phyloP scores from a whole-genome alignment of 2,329 filamentous ascomycete species.

The Pseudogymnoascus sp. region DNA sequence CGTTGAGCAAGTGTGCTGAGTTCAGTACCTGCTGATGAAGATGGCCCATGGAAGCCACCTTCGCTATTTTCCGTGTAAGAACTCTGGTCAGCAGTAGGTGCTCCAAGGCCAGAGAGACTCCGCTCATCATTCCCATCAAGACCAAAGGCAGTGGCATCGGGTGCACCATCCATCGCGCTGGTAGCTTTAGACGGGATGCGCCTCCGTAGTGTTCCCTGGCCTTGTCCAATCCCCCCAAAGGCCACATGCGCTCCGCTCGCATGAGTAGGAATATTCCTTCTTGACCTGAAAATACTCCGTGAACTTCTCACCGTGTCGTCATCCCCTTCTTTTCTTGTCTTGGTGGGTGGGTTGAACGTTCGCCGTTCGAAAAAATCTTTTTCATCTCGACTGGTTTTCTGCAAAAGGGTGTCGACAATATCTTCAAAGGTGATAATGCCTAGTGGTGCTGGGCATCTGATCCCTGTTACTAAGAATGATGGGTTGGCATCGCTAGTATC shows the following conservation, averaged over 20 bases:
- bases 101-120: neutral
- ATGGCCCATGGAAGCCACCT: slow-evolving; percentile 21
- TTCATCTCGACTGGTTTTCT: slow-evolving; percentile 22
- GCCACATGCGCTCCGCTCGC: neutral
- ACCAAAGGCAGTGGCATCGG: slow-evolving; percentile 4
- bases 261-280: neutral
- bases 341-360: slow-evolving; percentile 15
- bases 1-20: neutral
- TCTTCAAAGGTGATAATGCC: slow-evolving; percentile 27
- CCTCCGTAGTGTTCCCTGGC: slow-evolving; percentile 16
- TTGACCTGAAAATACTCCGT: neutral
- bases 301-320: slow-evolving; percentile 6
- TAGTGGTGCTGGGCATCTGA: slow-evolving; percentile 20
- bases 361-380: slow-evolving; percentile 20
- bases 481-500: neutral
- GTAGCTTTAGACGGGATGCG: slow-evolving; percentile 18
- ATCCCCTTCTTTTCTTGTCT: slow-evolving; percentile 19
- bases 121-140: slow-evolving; percentile 21
- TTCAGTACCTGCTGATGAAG: slow-evolving; percentile 7
- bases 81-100: slow-evolving; percentile 11
- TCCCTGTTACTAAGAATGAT: slow-evolving; percentile 12
- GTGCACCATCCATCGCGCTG: neutral
- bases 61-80: slow-evolving; percentile 23
- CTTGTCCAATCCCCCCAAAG: slow-evolving; percentile 1
- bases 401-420: slow-evolving; percentile 22